Evolutionary conservation across 2,329 filamentous ascomycete species (phyloP), one percentile per base, ranked within the genome.

Genomic region (Pseudogymnoascus sp.): DNA sequence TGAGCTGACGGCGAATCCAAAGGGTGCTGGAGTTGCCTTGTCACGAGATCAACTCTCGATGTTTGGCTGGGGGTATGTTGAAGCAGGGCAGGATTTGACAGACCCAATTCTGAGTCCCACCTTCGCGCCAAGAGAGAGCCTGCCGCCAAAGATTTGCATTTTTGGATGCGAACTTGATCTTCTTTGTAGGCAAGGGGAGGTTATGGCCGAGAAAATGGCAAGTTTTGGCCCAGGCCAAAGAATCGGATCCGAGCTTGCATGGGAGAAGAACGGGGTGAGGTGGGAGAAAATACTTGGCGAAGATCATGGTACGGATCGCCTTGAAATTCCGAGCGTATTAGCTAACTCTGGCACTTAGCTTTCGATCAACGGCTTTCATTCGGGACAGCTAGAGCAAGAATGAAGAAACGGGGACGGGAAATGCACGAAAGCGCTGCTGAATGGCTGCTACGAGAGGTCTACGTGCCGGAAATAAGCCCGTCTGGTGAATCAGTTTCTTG

Each of bases 31-130:
- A 17, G 26, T 9, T 17, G 7, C 46, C n/a, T 33, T 56, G 5
- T 9, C 46, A 33, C 46, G 33, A 56, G 29, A 56, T n/a, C 46
- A 56, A 33, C 46, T 53, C 7, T 56, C 23, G 9, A 29, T 67
- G n/a, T 70, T 70, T 59, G 63, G 67, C 42, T 71, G 64, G 61
- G 69, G 64, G 10, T 70, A 71, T 64, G 53, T 72, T 29, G 64
- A 66, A 4, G 17, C 38, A 5, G 67, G 69, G n/a, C 67, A 68
- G n/a, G 64, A 71, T 63, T 62, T 69, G 15, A 65, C 65, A 59
- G 65, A 72, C 61, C 67, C 70, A 2, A 61, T 65, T 9, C 60
- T 72, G 7, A 72, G 68, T 56, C 64, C 66, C 6, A 29, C 64
- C n/a, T 71, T 65, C 59, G 68, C 67, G 11, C 35, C 62, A 10